Conservation (phyloP, 306 rosid species). For the Vachellia collinsii region DNA sequence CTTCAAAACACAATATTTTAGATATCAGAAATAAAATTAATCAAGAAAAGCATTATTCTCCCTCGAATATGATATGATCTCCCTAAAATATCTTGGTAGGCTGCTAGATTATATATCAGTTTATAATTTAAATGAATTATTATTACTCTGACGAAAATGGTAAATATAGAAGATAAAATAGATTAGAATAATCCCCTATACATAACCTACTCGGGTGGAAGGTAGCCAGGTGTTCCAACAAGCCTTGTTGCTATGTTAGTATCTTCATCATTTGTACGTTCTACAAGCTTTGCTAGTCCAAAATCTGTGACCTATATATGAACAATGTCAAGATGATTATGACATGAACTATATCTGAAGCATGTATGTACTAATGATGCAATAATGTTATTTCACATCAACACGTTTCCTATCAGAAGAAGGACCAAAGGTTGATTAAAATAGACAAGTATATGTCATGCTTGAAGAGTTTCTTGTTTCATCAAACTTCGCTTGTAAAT, state of each 20-base stretch:
- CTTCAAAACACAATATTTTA: constrained; percentile 38
- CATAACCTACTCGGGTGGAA: constrained; percentile 84
- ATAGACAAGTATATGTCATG: neutral
- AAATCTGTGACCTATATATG: constrained; percentile 74
- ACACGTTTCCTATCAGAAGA: neutral
- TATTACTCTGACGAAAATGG: too few relatives aligned
- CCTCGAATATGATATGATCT: too few relatives aligned
- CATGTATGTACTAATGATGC: neutral
- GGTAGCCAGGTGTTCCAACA: constrained; percentile 96
- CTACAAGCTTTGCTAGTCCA: constrained; percentile 79
- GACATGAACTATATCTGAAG: neutral
- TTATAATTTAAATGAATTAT: too few relatives aligned
- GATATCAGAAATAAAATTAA: constrained; percentile 23
- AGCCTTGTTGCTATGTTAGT: constrained; percentile 63
- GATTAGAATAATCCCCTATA: too few relatives aligned
- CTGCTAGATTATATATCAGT: too few relatives aligned
- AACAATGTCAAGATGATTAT: constrained; percentile 17
- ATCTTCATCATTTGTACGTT: constrained; percentile 72
- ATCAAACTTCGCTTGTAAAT: neutral
- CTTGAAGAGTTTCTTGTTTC: constrained; percentile 1
- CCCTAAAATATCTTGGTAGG: too few relatives aligned
- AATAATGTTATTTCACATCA: neutral
- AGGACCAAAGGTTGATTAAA: neutral
- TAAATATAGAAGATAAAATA: too few relatives aligned
- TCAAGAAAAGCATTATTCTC: too few relatives aligned